Conservation (phyloP, 805 yeast genomes). For the Yarrowia porcina region DNA sequence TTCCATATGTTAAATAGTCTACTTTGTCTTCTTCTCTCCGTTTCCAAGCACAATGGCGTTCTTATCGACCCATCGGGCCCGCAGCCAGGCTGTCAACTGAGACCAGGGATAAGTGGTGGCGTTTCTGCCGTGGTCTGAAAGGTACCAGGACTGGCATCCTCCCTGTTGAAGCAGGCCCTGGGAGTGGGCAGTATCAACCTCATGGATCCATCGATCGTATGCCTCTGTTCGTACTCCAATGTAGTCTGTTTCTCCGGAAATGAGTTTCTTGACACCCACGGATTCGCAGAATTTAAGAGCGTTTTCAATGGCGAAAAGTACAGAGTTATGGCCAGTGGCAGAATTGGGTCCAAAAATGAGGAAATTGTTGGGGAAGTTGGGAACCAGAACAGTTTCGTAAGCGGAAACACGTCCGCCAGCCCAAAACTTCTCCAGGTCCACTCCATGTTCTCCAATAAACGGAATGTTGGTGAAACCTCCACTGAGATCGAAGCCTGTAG, state of each 20-base stretch:
- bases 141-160: constrained; percentile 30
- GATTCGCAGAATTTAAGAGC: constrained; percentile 27
- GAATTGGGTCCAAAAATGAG: constrained; percentile 29
- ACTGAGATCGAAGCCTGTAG: constrained; percentile 28
- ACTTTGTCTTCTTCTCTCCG: background rate
- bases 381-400: constrained; percentile 29
- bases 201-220: constrained; percentile 27
- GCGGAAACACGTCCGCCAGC: constrained; percentile 27
- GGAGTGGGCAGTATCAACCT: constrained; percentile 21
- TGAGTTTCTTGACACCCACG: constrained; percentile 26
- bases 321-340: constrained; percentile 30
- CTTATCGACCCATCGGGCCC: constrained; percentile 18
- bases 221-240: constrained; percentile 28
- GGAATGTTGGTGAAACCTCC: background rate
- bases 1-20: too few species aligned
- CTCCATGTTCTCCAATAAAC: constrained; percentile 27
- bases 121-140: constrained; percentile 26
- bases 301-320: constrained; percentile 29
- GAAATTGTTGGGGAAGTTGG: constrained; percentile 29
- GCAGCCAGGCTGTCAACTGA: constrained; percentile 28
- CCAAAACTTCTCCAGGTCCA: constrained; percentile 26
- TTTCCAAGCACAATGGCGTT: background rate
- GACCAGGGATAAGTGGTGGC: constrained; percentile 29
- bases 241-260: constrained; percentile 23
- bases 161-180: constrained; percentile 27